Evolutionary conservation across 352 stramenopile genomes (phyloP), one percentile per base, ranked within the genome.

Genomic region (Blastocystis sp.): DNA sequence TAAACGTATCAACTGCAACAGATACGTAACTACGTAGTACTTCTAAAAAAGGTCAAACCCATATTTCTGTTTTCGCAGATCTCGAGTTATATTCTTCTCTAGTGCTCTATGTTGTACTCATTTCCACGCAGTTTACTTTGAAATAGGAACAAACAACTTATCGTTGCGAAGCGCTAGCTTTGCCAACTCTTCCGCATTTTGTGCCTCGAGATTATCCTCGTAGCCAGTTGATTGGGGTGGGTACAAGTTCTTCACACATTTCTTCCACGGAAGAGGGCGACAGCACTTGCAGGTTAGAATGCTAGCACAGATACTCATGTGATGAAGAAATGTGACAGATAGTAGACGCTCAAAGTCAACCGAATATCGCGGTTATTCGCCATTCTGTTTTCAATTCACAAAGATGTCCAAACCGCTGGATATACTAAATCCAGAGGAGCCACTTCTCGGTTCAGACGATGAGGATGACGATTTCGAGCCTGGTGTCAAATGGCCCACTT

Each of bases 381-480:
- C 3, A 41, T 64, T 23, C n/a, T 61, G 18, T 41, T 61, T 63
- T 62, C 50, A n/a, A 59, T 45, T 80, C 34, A 4, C 18, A 47
- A 4, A 80, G 62, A 53, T 29, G 11, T 8, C 29, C 29, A 26
- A 63, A 61, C 15, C 70, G 11, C 37, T 26, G 20, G 23, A 20
- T 13, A 63, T 80, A 61, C 20, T 80, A 15, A 63, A 80, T 43
- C 70, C 70, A 80, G 55, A 80, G 0, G 55, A 80, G 11, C 70
- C 70, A n/a, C 70, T 80, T 13, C 34, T 80, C 50, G 45, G 55
- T 87, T 87, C 76, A 7, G 76, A 87, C 8, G 76, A 87, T 53
- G 76, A 87, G 50, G 76, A 87, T 47, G 76, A 87, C 23, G 76
- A 87, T 70, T 87, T 87, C 39, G 76, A 80, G 23, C 70, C 70